Conservation (phyloP, 2,329 filamentous ascomycete genomes). For the Orbilia javanica region DNA sequence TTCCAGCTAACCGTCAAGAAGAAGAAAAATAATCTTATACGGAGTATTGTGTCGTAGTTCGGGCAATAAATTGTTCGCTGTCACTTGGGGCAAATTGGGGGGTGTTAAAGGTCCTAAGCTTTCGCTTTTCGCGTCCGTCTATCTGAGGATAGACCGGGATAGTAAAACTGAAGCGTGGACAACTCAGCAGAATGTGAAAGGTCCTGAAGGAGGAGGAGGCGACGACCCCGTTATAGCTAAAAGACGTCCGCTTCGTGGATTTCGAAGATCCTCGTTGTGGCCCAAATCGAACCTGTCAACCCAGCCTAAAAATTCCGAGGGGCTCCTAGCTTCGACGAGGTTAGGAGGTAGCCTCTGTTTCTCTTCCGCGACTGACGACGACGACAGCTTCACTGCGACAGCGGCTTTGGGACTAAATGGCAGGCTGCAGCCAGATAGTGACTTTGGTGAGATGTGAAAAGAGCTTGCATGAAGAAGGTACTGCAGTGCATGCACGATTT, state of each 20-base stretch:
- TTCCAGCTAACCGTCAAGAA: slow-evolving; percentile 10
- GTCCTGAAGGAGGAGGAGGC: slow-evolving; percentile 37
- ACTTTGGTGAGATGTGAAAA: slow-evolving; percentile 56
- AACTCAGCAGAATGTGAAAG: slow-evolving; percentile 49
- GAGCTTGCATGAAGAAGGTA: slow-evolving; percentile 56
- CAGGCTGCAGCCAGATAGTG: slow-evolving; percentile 46
- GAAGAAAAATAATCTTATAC: slow-evolving; percentile 16
- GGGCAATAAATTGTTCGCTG: slow-evolving; percentile 45
- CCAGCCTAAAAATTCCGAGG: slow-evolving; percentile 44
- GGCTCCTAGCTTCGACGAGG: slow-evolving; percentile 35
- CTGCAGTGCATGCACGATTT: slow-evolving; percentile 55
- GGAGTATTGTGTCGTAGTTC: slow-evolving; percentile 30
- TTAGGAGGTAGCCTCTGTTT: slow-evolving; percentile 26
- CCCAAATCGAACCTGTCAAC: slow-evolving; percentile 38
- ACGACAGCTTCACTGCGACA: slow-evolving; percentile 41
- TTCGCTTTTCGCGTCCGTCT: slow-evolving; percentile 48
- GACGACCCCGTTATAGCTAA: slow-evolving; percentile 49
- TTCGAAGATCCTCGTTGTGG: slow-evolving; percentile 44
- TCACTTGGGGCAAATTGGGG: slow-evolving; percentile 35
- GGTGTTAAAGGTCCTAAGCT: slow-evolving; percentile 12
- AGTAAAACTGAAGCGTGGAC: slow-evolving; percentile 45
- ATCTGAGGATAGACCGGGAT: slow-evolving; percentile 32
- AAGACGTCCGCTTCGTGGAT: slow-evolving; percentile 42
- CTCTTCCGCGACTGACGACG: slow-evolving; percentile 45
- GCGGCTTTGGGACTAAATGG: slow-evolving; percentile 45